Conservation (phyloP, 2,329 filamentous ascomycete genomes). For the Paraphoma sp. region DNA sequence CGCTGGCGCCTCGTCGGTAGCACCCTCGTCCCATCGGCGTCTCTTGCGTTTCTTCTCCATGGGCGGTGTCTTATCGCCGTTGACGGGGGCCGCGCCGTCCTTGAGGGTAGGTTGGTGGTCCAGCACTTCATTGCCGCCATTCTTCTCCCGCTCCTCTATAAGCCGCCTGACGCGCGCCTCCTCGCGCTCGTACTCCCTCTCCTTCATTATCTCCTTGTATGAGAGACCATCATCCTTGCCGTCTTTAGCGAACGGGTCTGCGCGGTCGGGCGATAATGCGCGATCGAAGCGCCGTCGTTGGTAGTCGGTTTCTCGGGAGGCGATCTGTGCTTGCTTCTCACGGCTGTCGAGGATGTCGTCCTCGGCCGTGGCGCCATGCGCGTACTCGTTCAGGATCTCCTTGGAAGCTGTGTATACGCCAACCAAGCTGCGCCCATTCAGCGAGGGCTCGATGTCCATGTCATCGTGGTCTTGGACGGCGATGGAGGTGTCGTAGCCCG, state of each 20-base stretch:
- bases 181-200: conserved; percentile 89
- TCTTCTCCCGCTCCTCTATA: conserved; percentile 76
- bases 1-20: conserved; percentile 50
- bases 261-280: conserved; percentile 79
- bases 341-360: conserved; percentile 85
- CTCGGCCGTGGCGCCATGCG: conserved; percentile 87
- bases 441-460: conserved; percentile 66
- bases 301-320: conserved; percentile 94
- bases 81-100: conserved; percentile 69
- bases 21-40: conserved; percentile 89
- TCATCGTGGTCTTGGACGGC: conserved; percentile 79
- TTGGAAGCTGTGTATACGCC: conserved; percentile 95
- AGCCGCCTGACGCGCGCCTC: conserved; percentile 83
- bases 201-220: conserved; percentile 90
- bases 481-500: conserved; percentile 90
- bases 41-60: conserved; percentile 71
- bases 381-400: conserved; percentile 93
- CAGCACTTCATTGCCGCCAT: conserved; percentile 64
- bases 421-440: conserved; percentile 75
- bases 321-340: conserved; percentile 89
- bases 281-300: conserved; percentile 95
- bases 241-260: conserved; percentile 83
- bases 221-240: conserved; percentile 75
- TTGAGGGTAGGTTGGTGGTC: conserved; percentile 78
- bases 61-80: conserved; percentile 72